Percentiles rank a stretch among this genome's conserved stretches.
phyloP scores from a whole-genome alignment of 1,284 basidiomycete species.

The Ceratobasidium sp. region DNA sequence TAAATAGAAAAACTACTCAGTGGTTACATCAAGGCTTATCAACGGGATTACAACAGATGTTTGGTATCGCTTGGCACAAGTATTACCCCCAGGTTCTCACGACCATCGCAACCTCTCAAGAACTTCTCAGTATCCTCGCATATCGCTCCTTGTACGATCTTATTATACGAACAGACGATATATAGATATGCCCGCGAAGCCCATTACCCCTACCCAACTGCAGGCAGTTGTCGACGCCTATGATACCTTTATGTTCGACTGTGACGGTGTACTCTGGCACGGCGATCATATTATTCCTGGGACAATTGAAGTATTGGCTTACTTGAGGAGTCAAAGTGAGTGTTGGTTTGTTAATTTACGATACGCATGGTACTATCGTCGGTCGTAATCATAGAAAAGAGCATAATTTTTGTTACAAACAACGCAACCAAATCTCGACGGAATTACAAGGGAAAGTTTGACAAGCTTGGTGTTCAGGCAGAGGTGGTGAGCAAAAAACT shows the following conservation, averaged over 20 bases:
- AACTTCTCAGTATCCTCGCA: neutral
- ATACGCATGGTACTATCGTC: slow-evolving; percentile 15
- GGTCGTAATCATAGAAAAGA: slow-evolving; percentile 70
- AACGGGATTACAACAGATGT: no score
- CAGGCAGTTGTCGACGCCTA: slow-evolving; percentile 73
- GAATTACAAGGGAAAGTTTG: slow-evolving; percentile 91
- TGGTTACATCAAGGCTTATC: no score
- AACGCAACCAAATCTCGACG: slow-evolving; percentile 95
- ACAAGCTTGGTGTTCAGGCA: slow-evolving; percentile 86
- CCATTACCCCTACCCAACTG: slow-evolving; percentile 24
- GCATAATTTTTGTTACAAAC: slow-evolving; percentile 95
- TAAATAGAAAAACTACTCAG: no score
- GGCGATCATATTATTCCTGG: slow-evolving; percentile 86
- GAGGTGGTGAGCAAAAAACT: slow-evolving; percentile 70
- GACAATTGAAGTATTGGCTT: slow-evolving; percentile 74
- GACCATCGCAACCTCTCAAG: neutral
- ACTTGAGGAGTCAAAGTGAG: slow-evolving; percentile 73
- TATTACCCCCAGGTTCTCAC: neutral
- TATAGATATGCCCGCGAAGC: slow-evolving; percentile 31
- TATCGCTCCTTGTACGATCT: neutral
- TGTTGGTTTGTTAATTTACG: slow-evolving; percentile 42
- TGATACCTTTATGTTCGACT: slow-evolving; percentile 96
- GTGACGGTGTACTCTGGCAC: slow-evolving; percentile 95
- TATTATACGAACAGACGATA: neutral
- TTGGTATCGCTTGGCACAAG: no score